phyloP scores from a whole-genome alignment of 176 grass and related monocot genomes.

The Eleusine coracana region DNA sequence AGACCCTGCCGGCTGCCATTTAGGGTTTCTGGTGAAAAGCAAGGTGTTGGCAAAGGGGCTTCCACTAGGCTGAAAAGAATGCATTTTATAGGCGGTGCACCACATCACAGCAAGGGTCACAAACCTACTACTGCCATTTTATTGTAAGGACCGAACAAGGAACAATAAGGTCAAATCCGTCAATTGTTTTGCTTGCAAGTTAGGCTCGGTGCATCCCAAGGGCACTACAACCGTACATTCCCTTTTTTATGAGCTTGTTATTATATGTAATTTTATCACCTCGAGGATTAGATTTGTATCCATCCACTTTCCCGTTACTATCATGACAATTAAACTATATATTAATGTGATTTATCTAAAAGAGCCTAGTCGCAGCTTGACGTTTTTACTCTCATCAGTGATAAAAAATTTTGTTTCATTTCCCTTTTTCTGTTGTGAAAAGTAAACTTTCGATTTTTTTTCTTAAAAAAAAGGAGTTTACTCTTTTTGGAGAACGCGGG shows the following conservation, averaged over 20 bases:
- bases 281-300: background rate
- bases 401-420: no score
- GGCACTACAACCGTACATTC: no score
- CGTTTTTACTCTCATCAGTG: background rate
- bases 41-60: background rate
- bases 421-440: background rate
- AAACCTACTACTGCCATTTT: background rate
- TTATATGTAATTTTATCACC: background rate
- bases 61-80: slow-evolving; percentile 6
- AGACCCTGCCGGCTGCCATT: background rate
- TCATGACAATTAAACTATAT: background rate
- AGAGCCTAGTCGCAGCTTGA: no score
- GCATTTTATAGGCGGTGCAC: slow-evolving; percentile 15
- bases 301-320: background rate
- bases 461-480: background rate
- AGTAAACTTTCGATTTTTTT: background rate
- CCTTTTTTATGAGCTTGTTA: background rate
- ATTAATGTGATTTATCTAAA: background rate
- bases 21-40: background rate
- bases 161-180: background rate
- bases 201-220: background rate
- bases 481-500: background rate
- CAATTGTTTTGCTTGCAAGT: slow-evolving; percentile 6
- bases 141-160: background rate
- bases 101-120: background rate